Evolutionary conservation across 2,329 filamentous ascomycete species (phyloP).

Genomic region (Calonectria hongkongensis): DNA sequence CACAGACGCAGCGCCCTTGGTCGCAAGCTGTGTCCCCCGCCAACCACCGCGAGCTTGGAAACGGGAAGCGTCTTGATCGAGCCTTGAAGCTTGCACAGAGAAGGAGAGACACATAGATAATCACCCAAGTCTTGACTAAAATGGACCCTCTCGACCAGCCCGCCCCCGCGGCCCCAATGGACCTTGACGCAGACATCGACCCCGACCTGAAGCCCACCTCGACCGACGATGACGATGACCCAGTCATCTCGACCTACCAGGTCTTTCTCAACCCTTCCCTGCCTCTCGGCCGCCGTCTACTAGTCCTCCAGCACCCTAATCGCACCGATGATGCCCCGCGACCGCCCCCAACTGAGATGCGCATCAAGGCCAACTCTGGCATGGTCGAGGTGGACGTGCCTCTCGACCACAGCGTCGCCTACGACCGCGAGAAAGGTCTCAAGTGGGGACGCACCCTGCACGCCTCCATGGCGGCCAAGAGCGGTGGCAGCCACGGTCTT

Average conservation of each 20-base stretch:
- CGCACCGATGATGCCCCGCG: constrained; percentile 74
- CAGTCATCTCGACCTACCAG: constrained; percentile 84
- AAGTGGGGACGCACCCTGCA: constrained; percentile 87
- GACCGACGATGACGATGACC: constrained; percentile 72
- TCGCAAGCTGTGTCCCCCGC: constrained; percentile 19
- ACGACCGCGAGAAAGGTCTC: constrained; percentile 89
- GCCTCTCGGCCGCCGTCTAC: constrained; percentile 77
- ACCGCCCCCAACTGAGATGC: constrained; percentile 80
- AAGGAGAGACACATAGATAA: background rate
- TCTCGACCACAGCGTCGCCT: constrained; percentile 81
- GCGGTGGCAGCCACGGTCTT: constrained; percentile 80
- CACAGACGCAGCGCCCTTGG: background rate
- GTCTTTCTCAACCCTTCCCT: constrained; percentile 88
- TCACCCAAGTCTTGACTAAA: background rate
- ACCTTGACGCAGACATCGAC: constrained; percentile 50
- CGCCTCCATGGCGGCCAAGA: constrained; percentile 74
- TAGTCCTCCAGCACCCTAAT: constrained; percentile 93
- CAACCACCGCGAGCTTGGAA: background rate
- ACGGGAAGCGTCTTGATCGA: background rate
- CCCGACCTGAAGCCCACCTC: constrained; percentile 39
- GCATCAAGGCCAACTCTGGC: constrained; percentile 87
- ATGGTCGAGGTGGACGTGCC: constrained; percentile 96
- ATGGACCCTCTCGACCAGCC: constrained; percentile 46
- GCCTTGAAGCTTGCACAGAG: background rate
- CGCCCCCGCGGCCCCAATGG: constrained; percentile 46